A percentile compares a stretch with the other conserved stretches of the same genome.
These are phyloP conservation scores for Solanum hybrid DNA, from an alignment of 305 asterid genomes.

Conservation along the genomic window DNA sequence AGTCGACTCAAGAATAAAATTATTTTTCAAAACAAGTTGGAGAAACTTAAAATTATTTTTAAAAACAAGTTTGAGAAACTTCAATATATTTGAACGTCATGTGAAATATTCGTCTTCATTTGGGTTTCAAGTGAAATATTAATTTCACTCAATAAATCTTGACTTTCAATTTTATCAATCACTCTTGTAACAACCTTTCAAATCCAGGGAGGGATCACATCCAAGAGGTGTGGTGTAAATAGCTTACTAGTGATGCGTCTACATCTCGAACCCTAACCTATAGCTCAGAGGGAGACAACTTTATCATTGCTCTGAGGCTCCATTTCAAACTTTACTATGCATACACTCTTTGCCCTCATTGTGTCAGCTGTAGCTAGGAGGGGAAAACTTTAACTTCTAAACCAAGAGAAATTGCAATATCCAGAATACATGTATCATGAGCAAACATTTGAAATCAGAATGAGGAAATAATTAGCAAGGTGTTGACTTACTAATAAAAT, in stretches of 20 bases:
- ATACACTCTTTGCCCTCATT: background rate
- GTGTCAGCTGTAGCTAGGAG: background rate
- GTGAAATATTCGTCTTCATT: background rate
- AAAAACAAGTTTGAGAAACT: background rate
- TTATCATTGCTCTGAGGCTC: background rate
- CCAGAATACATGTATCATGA: background rate
- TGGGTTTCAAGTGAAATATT: background rate
- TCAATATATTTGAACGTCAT: background rate
- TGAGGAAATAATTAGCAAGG: background rate
- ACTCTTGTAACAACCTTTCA: too few relatives aligned
- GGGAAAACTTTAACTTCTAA: background rate
- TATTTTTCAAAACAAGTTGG: background rate
- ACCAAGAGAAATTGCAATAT: background rate
- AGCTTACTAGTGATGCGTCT: background rate
- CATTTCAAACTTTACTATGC: background rate
- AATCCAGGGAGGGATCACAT: background rate
- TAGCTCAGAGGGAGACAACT: background rate
- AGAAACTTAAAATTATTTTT: background rate
- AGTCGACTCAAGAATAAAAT: background rate
- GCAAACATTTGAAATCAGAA: background rate
- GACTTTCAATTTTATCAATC: too few relatives aligned
- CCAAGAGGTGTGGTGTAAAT: background rate
- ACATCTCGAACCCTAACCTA: background rate
- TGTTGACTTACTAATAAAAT: background rate
- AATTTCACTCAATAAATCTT: background rate